Conservation (phyloP, 495 filamentous ascomycete species). For the Mytilinidion resinicola region DNA sequence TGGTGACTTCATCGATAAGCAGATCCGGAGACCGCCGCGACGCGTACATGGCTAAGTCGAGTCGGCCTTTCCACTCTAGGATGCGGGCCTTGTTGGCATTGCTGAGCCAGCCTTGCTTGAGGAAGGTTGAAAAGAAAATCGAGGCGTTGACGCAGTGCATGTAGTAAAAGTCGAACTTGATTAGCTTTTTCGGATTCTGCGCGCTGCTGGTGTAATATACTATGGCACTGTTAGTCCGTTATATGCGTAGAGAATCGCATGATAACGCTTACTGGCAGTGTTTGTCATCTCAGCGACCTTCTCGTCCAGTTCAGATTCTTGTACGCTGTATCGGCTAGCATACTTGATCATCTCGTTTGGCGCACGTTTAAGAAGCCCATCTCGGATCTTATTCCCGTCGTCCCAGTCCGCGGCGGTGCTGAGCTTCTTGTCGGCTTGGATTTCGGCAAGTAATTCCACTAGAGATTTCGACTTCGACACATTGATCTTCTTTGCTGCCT, state of each 20-base stretch:
- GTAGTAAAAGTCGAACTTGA: conserved; percentile 78
- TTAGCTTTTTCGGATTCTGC: conserved; percentile 53
- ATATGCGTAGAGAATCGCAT: neutral
- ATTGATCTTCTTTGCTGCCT: conserved; percentile 37
- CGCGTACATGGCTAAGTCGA: conserved; percentile 62
- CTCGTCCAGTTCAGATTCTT: conserved; percentile 56
- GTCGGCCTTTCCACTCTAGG: conserved; percentile 68
- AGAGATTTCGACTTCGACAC: conserved; percentile 43
- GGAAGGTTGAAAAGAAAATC: conserved; percentile 56
- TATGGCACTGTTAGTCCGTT: conserved; percentile 1
- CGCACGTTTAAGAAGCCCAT: conserved; percentile 59
- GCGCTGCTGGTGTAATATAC: conserved; percentile 59
- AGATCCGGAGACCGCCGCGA: conserved; percentile 53
- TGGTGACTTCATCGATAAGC: conserved; percentile 46
- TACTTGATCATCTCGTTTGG: conserved; percentile 55
- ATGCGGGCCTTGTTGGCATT: conserved; percentile 53
- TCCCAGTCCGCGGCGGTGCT: conserved; percentile 41
- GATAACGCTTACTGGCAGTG: conserved; percentile 42
- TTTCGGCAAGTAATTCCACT: conserved; percentile 52
- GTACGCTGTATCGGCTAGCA: conserved; percentile 54
- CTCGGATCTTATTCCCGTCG: conserved; percentile 58
- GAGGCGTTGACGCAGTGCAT: conserved; percentile 61
- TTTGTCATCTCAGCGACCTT: conserved; percentile 74
- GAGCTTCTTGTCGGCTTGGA: conserved; percentile 50
- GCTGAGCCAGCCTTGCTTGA: conserved; percentile 36